Base-by-base conservation (phyloP, 1,284 basidiomycete species). In the Ganoderma leucocontextum region DNA sequence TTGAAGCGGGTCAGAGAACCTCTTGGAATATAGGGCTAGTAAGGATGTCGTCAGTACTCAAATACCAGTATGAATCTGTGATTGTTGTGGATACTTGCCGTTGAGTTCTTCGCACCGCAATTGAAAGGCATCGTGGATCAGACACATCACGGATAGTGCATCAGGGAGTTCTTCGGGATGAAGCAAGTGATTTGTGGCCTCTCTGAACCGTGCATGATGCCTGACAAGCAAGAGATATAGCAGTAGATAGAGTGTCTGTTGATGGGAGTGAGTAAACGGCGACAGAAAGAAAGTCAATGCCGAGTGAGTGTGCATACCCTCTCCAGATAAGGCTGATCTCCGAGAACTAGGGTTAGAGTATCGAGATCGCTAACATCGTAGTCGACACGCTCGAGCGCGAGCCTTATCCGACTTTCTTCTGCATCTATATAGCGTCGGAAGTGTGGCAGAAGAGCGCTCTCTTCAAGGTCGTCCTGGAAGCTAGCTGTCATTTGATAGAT, bases 371-470 rank as follows among this genome's bases (percentile, higher is more conserved):
- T 22, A 22, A 49, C n/a, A 9, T 49, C 47, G 47, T 49, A 49
- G 47, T 49, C 2, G 47, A 49, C n/a, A 22, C n/a, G 47, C n/a
- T 22, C 47, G 3, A 49, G 47, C 2, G 47, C 47, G 22, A 49
- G 47, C 25, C n/a, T n/a, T 49, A 49, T 22, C 9, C 47, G 47
- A 22, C n/a, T 10, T 22, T 49, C 47, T 22, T 49, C 47, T 17
- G 47, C 47, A 49, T 49, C 47, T 22, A 49, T 12, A 12, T 49
- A 49, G 9, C 9, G n/a, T 22, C 25, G 47, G 9, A 49, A 49
- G 47, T 49, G 47, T 22, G 47, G n/a, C n/a, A 49, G n/a, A 49
- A 49, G 47, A 49, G 47, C 9, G n/a, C n/a, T 49, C n/a, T 49
- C 47, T 22, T 49, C 47, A 25, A 22, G 12, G n/a, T 22, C n/a